phyloP scores from a whole-genome alignment of 2,329 filamentous ascomycete genomes.

The Ophiognomonia clavigignenti-juglandacearum region DNA sequence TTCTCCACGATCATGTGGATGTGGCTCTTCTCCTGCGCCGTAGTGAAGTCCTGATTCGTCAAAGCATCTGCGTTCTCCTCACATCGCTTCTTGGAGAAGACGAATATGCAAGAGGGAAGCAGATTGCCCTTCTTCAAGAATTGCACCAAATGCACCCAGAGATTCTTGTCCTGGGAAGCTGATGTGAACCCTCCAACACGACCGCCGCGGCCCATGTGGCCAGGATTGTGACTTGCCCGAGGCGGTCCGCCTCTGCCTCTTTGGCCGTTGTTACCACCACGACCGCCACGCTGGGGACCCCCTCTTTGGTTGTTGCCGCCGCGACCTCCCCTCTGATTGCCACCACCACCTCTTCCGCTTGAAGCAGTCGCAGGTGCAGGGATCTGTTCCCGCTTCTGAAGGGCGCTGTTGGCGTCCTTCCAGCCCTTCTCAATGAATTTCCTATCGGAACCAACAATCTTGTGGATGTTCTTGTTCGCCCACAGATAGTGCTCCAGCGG shows the following conservation, averaged over 20 bases:
- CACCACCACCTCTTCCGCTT: conserved; percentile 41
- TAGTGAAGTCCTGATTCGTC: conserved; percentile 93
- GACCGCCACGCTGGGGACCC: conserved; percentile 37
- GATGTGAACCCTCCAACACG: conserved; percentile 81
- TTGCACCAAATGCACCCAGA: conserved; percentile 95
- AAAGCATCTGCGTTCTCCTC: conserved; percentile 96
- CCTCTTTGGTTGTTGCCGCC: not conserved
- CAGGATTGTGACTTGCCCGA: conserved; percentile 58
- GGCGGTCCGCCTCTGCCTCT: conserved; percentile 54
- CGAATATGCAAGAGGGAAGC: conserved; percentile 91
- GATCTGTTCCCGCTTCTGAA: conserved; percentile 77
- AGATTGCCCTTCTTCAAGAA: conserved; percentile 82
- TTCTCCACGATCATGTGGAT: conserved; percentile 98
- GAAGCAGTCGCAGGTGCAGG: conserved; percentile 42
- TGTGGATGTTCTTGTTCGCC: conserved; percentile 88
- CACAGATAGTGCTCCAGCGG: conserved; percentile 95
- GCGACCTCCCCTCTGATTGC: conserved; percentile 42
- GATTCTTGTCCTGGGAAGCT: conserved; percentile 88
- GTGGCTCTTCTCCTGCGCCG: conserved; percentile 87
- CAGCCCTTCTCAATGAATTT: conserved; percentile 87
- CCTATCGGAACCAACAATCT: conserved; percentile 92
- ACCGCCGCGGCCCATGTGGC: conserved; percentile 87
- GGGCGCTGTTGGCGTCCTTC: conserved; percentile 83
- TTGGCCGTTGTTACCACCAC: conserved; percentile 45
- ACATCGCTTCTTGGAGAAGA: conserved; percentile 96